Base-by-base conservation (phyloP, 2,329 filamentous ascomycete species). In the Pseudogymnoascus sp. region DNA sequence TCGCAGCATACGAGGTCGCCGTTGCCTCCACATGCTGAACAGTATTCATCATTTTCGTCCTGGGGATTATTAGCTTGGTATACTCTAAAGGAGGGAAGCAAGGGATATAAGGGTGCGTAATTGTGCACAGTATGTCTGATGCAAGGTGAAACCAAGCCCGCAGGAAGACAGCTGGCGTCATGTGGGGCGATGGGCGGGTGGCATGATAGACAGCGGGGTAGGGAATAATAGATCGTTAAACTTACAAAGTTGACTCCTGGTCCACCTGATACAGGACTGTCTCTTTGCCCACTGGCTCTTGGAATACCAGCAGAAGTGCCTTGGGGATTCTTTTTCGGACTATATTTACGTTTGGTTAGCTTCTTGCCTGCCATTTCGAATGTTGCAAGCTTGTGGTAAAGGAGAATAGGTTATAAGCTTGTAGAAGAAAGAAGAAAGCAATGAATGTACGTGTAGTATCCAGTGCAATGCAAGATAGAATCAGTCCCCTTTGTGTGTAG, bases 1-100 rank as follows among this genome's bases (percentile, higher is more conserved):
- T 97, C 94, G 74, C 94, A 99, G 76, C 92, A 97, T 66, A 97
- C 82, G 65, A 99, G 83, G 68, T 91, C 85, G 62, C 93, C 93
- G 67, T 85, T 88, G 65, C 88, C 89, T 70, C 87, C 85, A 76
- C 94, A 99, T 50, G 91, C 85, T 64, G 87, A 87, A 77, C 93
- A 99, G 71, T 88, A 88, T 73, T 97, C 93, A 73, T 94, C 90
- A 74, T 96, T 96, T 65, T 96, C 88, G 67, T 84, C 78, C 79
- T 82, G 72, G 61, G 31, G 60, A 10, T 17, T 24, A 17, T 44
- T 44, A 44, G 40, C 10, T 44, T 26, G 21, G 17, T 7, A 11
- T 13, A 13, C 21, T 66, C 63, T 36, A 63, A 64, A 41, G 66
- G 64, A 64, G 44, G 66, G 63, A 39, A 66, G 63, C 41, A 68